Evolutionary conservation across 2,329 filamentous ascomycete genomes (phyloP), one percentile per base, ranked within the genome.

Genomic region (Exophiala alcalophila): DNA sequence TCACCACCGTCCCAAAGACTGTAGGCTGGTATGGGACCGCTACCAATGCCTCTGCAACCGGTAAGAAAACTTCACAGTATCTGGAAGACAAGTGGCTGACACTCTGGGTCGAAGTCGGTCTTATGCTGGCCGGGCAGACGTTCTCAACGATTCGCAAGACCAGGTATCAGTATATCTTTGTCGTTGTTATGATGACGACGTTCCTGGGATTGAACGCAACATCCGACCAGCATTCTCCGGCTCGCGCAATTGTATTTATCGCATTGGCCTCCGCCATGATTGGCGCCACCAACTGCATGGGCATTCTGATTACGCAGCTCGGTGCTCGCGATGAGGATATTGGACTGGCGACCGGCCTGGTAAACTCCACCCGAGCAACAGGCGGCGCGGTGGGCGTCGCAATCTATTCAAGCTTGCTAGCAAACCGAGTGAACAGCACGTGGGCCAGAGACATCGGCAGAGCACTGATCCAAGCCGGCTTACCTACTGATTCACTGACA

Each of bases 321-420:
- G 44, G 44, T 4, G 44, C 40, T 4, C 11, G 18, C 12, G 44
- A 47, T 20, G 23, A 47, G n/a, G 30, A 47, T 15, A 47, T 47
- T 23, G 44, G 44, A 26, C 10, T 47, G 5, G 44, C 44, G 4
- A 43, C 40, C 12, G 44, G 44, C 12, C 26, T 46, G 36, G 18
- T 46, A n/a, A 41, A 41, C 10, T 42, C 44, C 9, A 24, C 30
- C 8, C 32, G 32, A 20, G 19, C 16, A 2, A 29, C 18, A 10
- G 44, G 44, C n/a, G 44, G 44, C 12, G 44, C 30, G 10, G 35
- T 47, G 12, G 44, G 30, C 8, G 21, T 47, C 4, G 38, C 44
- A 5, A 47, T 47, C 18, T 47, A 43, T 34, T 47, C 44, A 14
- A 41, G 37, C 31, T 23, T 47, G 37, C 39, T 47, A 5, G 26